Evolutionary conservation across 176 grass and related monocot species (phyloP), one percentile per base, ranked within the genome.

Genomic region (Secale cereale): DNA sequence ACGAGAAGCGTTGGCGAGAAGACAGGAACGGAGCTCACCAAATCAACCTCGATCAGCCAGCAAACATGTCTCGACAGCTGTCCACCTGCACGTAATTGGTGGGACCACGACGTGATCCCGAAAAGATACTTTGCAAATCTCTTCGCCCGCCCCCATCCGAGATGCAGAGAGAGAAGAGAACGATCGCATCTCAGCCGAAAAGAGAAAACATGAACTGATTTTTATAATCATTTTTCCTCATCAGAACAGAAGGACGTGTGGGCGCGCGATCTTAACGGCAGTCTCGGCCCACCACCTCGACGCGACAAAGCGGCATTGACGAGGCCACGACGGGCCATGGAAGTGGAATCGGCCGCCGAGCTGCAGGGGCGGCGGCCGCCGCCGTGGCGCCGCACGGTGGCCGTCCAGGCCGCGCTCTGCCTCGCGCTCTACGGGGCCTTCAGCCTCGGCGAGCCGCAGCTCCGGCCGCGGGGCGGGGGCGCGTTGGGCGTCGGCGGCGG

Each of bases 361-460:
- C 56, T 35, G 6, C 17, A 35, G 60, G 28, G 43, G 30, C 35
- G 69, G 70, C 67, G 77, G 14, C 76, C 15, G 74, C 86, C 20
- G 74, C 80, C 77, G 77, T 93, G 87, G 91, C 56, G 83, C 10
- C 82, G 84, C 74, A 97, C 95, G 36, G 54, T 93, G 73, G 89
- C 78, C 64, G 86, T 85, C 40, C 92, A 97, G 89, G 90, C 82
- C 28, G 88, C 79, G 48, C 82, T 94, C 81, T 94, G 92, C 85
- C 77, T 97, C 82, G 92, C 87, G 48, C 87, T 97, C 70, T 94
- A 94, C 82, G 92, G 41, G n/a, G 95, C 91, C 70, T 94, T 94
- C 76, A 83, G 81, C 76, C 65, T 97, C 59, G 92, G 91, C 79
- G 78, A 86, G 65, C 92, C 79, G 69, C 90, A 86, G 77, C 57